These are phyloP conservation scores for Jamesozyma lodderae DNA, from an alignment of 805 yeast genomes.

Conservation along the genomic window DNA sequence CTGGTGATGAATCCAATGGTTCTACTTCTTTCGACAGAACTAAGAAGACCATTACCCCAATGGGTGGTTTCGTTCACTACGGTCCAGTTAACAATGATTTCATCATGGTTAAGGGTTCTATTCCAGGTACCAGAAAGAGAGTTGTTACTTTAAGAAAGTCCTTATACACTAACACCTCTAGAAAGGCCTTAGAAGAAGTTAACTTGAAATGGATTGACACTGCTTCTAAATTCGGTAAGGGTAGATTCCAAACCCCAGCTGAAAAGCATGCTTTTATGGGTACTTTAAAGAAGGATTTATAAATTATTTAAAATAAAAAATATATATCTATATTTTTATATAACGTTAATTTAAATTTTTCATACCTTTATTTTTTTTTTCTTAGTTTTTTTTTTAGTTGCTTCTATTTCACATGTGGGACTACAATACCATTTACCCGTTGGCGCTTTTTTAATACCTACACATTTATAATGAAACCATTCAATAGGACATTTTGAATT, in stretches of 20 bases:
- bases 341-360: neutral
- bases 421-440: constrained; percentile 67
- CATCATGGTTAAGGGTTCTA: constrained; percentile 95
- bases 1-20: constrained; percentile 87
- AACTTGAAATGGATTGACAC: constrained; percentile 99
- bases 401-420: constrained; percentile 25
- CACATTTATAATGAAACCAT: constrained; percentile 79
- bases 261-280: constrained; percentile 99
- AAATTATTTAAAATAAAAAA: constrained; percentile 22
- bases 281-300: constrained; percentile 96
- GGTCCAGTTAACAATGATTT: constrained; percentile 97
- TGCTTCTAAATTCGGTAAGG: constrained; percentile 99
- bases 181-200: constrained; percentile 95
- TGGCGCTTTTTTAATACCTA: constrained; percentile 57
- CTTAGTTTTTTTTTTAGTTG: neutral
- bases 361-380: constrained; percentile 5
- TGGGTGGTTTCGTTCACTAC: constrained; percentile 99
- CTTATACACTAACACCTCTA: constrained; percentile 92
- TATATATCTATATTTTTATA: constrained; percentile 2
- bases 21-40: constrained; percentile 98
- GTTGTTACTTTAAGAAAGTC: constrained; percentile 98
- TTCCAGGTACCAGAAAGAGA: constrained; percentile 99
- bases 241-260: constrained; percentile 99
- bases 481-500: constrained; percentile 59
- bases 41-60: constrained; percentile 98